Conservation (phyloP, 2,329 filamentous ascomycete genomes). For the Epicoccum sorghinum region DNA sequence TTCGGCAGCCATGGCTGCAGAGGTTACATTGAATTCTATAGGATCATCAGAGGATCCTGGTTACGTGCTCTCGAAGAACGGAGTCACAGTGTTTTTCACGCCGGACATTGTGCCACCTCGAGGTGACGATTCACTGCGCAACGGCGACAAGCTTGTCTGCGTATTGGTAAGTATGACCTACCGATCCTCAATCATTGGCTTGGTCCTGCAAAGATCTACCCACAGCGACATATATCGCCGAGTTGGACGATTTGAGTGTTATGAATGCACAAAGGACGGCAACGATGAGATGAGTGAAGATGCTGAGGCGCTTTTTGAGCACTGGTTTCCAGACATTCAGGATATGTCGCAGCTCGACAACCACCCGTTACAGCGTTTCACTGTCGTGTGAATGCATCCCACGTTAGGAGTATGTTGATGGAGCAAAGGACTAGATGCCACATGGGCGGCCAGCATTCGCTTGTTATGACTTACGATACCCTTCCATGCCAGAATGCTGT, state of each 20-base stretch:
- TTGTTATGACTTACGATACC: conserved; percentile 14
- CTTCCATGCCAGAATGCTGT: background rate
- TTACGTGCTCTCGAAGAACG: conserved; percentile 36
- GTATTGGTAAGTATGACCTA: conserved; percentile 47
- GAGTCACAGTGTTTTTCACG: conserved; percentile 40
- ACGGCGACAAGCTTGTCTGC: conserved; percentile 41
- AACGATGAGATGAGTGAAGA: conserved; percentile 42
- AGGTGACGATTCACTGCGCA: conserved; percentile 33
- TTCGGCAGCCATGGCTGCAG: conserved; percentile 43
- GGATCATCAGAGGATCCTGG: conserved; percentile 18
- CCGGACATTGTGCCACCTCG: conserved; percentile 38
- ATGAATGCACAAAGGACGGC: conserved; percentile 38
- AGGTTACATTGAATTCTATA: conserved; percentile 31
- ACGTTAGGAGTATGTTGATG: background rate
- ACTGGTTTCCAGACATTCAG: conserved; percentile 46
- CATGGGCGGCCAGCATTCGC: conserved; percentile 8
- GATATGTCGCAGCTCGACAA: conserved; percentile 46
- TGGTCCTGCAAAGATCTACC: conserved; percentile 35
- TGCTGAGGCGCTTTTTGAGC: conserved; percentile 41
- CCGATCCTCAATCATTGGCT: conserved; percentile 42
- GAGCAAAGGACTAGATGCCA: conserved; percentile 1
- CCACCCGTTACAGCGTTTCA: conserved; percentile 37
- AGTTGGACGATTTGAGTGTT: conserved; percentile 46
- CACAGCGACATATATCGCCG: conserved; percentile 36
- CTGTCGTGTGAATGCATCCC: conserved; percentile 27